These are phyloP conservation scores for Phytophthora citricola DNA, from an alignment of 352 stramenopile genomes.

Conservation along the genomic window DNA sequence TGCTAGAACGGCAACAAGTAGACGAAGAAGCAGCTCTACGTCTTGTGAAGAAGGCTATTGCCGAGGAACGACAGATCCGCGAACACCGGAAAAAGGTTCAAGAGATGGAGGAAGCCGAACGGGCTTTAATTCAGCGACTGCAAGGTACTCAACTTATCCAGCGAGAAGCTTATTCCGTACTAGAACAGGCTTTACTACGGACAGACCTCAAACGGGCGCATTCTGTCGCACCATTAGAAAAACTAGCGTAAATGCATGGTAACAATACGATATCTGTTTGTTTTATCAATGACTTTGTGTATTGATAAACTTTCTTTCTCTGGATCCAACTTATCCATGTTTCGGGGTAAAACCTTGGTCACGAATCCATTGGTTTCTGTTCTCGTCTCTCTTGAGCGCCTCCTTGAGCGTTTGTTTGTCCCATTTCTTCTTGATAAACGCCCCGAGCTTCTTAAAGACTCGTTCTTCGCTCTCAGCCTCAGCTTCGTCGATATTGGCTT, in stretches of 20 bases:
- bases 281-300: no score
- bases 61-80: slow-evolving; percentile 65
- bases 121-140: slow-evolving; percentile 65
- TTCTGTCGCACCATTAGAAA: slow-evolving; percentile 28
- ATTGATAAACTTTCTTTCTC: no score
- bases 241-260: slow-evolving; percentile 48
- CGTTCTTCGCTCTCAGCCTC: no score
- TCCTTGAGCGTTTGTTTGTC: no score
- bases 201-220: slow-evolving; percentile 42
- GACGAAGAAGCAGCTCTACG: slow-evolving; percentile 55
- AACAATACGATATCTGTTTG: no score
- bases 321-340: no score
- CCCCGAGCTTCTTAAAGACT: no score
- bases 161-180: slow-evolving; percentile 71
- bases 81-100: slow-evolving; percentile 61
- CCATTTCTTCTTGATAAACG: no score
- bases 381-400: no score
- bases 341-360: no score
- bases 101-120: slow-evolving; percentile 75
- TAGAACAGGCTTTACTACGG: slow-evolving; percentile 71
- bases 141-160: slow-evolving; percentile 80
- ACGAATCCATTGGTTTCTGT: no score
- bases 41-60: slow-evolving; percentile 70
- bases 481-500: neutral
- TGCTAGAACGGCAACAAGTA: slow-evolving; percentile 50